Percentiles rank a stretch among this genome's conserved stretches.
Evolutionary conservation across 2,329 filamentous ascomycete genomes (phyloP).

Genomic region (Stachybotrys elegans): DNA sequence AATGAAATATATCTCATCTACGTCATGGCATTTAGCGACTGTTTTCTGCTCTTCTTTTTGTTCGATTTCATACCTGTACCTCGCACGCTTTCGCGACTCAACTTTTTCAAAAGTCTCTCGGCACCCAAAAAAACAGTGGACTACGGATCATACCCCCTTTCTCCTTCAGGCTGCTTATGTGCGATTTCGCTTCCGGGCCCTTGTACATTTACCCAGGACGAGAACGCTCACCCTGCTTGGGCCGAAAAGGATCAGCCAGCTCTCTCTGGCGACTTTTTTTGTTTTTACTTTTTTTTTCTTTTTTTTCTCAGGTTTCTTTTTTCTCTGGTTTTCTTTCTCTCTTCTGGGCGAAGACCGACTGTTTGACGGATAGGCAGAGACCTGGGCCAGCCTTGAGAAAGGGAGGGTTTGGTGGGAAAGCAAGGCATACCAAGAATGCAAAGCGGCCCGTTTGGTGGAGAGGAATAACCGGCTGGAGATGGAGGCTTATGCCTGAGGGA

Average conservation of each 20-base stretch:
- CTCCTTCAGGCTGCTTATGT: constrained; percentile 10
- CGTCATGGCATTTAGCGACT: constrained; percentile 43
- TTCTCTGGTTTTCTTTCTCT: constrained; percentile 17
- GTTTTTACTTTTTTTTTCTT: constrained; percentile 16
- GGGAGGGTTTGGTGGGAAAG: no score
- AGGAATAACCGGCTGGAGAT: constrained; percentile 18
- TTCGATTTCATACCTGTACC: constrained; percentile 24
- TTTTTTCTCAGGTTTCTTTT: constrained; percentile 18
- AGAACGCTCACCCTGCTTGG: no score
- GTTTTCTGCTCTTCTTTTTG: constrained; percentile 24
- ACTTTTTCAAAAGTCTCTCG: constrained; percentile 29
- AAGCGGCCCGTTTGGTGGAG: constrained; percentile 19
- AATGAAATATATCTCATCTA: constrained; percentile 31
- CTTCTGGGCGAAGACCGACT: no score
- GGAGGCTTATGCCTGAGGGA: no score
- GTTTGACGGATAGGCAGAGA: constrained; percentile 20
- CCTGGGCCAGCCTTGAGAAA: constrained; percentile 19
- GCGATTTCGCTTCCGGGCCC: background rate
- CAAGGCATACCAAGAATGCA: constrained; percentile 27
- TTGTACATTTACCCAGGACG: no score
- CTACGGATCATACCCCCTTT: constrained; percentile 31
- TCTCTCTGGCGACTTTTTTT: no score
- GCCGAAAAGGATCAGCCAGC: no score
- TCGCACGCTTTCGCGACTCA: constrained; percentile 22
- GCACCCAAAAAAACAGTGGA: constrained; percentile 33